phyloP scores from a whole-genome alignment of 108 stramenopile genomes.

The Schizochytrium sp. region DNA sequence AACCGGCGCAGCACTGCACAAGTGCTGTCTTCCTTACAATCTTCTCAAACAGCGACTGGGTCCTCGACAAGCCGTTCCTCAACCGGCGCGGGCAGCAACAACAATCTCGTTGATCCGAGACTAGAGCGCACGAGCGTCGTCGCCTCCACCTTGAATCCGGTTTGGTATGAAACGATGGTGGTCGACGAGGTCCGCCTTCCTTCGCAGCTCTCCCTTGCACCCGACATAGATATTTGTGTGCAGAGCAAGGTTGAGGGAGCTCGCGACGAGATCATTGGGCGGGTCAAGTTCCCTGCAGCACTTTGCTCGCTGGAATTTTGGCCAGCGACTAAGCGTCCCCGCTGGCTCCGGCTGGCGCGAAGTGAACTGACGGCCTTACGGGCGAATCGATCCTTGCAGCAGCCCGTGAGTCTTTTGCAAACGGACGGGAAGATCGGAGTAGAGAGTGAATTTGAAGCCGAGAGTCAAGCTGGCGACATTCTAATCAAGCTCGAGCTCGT shows the following conservation, averaged over 20 bases:
- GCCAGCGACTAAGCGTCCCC: background rate
- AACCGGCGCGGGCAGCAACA: background rate
- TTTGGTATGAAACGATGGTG: background rate
- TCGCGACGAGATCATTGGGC: background rate
- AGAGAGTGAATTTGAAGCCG: background rate
- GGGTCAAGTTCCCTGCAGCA: background rate
- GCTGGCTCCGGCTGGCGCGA: background rate
- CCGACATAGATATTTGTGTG: background rate
- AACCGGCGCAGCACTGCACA: background rate
- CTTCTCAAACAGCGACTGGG: background rate
- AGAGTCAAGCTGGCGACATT: background rate
- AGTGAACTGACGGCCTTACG: background rate
- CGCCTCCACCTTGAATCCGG: background rate
- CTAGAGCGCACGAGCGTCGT: background rate
- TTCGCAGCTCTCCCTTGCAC: background rate
- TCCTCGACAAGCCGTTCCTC: background rate
- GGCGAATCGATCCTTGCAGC: background rate
- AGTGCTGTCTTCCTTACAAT: background rate
- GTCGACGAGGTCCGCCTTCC: background rate
- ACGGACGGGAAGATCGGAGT: background rate
- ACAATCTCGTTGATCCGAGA: background rate
- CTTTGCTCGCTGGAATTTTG: background rate
- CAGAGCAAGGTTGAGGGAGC: background rate
- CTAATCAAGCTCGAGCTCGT: slow-evolving; percentile 1
- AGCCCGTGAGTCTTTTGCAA: background rate